Evolutionary conservation across 78 protist species (phyloP).

Genomic region (Creolimax fragrantissima): DNA sequence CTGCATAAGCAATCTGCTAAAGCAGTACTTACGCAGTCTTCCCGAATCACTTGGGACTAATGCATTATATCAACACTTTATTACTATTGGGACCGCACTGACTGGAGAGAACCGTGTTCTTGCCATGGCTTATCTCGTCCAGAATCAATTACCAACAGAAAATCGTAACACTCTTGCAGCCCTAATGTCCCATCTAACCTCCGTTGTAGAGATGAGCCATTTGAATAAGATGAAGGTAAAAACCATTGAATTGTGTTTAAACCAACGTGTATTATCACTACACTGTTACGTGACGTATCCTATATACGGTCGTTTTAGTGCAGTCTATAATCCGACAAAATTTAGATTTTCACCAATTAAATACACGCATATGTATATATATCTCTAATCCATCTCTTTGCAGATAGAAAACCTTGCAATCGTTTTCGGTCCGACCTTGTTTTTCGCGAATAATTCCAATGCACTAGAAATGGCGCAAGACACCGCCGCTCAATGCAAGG

Average conservation of each 20-base stretch:
- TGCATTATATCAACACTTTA: background rate
- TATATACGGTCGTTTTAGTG: too few relatives aligned
- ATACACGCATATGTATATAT: too few relatives aligned
- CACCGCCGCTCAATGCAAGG: background rate
- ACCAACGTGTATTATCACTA: too few relatives aligned
- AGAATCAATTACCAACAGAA: background rate
- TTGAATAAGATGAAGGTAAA: background rate
- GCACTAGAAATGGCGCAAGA: background rate
- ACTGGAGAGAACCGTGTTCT: background rate
- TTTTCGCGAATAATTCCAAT: background rate
- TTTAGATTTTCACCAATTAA: too few relatives aligned
- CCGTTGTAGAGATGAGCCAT: background rate
- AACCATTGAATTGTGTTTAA: too few relatives aligned
- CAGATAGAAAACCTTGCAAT: background rate
- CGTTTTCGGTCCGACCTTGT: slow-evolving; percentile 26
- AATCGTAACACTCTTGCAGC: background rate
- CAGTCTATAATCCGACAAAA: too few relatives aligned
- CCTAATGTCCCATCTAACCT: background rate
- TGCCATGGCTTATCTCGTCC: background rate
- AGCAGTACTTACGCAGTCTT: slow-evolving; percentile 1
- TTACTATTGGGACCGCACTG: background rate
- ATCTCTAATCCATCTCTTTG: background rate
- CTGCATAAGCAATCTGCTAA: slow-evolving; percentile 3
- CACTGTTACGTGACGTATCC: too few relatives aligned
- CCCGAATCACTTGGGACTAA: background rate